These are phyloP conservation scores for Lactifluus echinatus DNA, from an alignment of 768 basidiomycete genomes.

Conservation along the genomic window DNA sequence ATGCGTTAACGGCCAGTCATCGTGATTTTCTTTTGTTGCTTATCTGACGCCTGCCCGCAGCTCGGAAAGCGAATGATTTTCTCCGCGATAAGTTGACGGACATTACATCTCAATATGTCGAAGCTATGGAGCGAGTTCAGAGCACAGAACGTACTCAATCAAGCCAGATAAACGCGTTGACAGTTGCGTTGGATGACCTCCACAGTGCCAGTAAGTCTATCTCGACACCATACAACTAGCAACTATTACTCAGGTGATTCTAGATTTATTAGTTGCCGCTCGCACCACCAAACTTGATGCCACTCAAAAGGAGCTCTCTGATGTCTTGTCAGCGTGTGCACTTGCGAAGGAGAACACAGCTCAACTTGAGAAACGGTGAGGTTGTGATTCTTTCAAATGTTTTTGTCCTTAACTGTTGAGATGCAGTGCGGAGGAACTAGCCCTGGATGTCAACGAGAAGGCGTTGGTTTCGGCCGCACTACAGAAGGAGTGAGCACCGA, in stretches of 20 bases:
- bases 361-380: slow-evolving; percentile 7
- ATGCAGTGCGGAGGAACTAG: slow-evolving; percentile 4
- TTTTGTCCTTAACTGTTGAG: background rate
- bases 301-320: slow-evolving; percentile 14
- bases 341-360: background rate
- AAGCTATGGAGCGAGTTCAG: slow-evolving; percentile 16
- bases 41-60: background rate
- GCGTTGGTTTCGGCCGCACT: background rate
- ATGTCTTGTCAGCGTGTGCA: slow-evolving; percentile 1
- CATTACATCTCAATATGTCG: slow-evolving; percentile 16
- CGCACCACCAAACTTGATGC: slow-evolving; percentile 12
- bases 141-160: slow-evolving; percentile 2
- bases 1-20: slow-evolving; percentile 8
- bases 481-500: slow-evolving; percentile 9
- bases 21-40: background rate
- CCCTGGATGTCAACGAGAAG: slow-evolving; percentile 6
- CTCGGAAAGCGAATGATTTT: slow-evolving; percentile 20
- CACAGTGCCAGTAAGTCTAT: slow-evolving; percentile 11
- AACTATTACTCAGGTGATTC: background rate
- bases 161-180: slow-evolving; percentile 6
- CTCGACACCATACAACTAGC: background rate
- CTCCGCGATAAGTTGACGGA: slow-evolving; percentile 21
- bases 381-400: background rate
- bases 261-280: slow-evolving; percentile 1
- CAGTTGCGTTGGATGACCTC: slow-evolving; percentile 10